Conservation (phyloP, 441 rosid genomes). For the Daphne laureola region DNA sequence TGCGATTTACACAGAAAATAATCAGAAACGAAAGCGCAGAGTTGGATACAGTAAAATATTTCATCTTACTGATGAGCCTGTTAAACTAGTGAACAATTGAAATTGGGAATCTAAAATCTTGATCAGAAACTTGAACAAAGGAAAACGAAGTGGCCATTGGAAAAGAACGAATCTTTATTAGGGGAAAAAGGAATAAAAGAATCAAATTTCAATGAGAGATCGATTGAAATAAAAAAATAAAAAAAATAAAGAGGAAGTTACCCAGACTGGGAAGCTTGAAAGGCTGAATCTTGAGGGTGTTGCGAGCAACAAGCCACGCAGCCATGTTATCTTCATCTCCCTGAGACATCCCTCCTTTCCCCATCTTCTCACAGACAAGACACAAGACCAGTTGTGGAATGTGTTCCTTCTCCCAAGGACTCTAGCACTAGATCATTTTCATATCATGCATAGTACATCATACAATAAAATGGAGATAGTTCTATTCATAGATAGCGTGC, state of each 20-base stretch:
- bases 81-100: no score
- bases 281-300: slow-evolving; percentile 87
- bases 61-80: no score
- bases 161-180: neutral
- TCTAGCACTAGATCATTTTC: no score
- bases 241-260: slow-evolving; percentile 10
- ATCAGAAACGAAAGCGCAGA: slow-evolving; percentile 1
- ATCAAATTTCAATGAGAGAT: neutral
- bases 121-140: neutral
- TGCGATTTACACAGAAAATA: slow-evolving; percentile 13
- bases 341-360: slow-evolving; percentile 63
- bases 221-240: neutral
- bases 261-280: slow-evolving; percentile 77
- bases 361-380: slow-evolving; percentile 35
- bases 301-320: slow-evolving; percentile 79
- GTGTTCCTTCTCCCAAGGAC: no score
- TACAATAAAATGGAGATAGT: no score
- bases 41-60: no score
- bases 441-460: no score
- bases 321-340: slow-evolving; percentile 62
- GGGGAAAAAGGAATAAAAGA: neutral
- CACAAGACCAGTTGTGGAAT: no score
- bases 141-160: neutral
- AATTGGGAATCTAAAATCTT: slow-evolving; percentile 6
- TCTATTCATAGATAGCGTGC: no score